phyloP scores from a whole-genome alignment of 2,329 filamentous ascomycete species.

The Bimuria novae-zelandiae region DNA sequence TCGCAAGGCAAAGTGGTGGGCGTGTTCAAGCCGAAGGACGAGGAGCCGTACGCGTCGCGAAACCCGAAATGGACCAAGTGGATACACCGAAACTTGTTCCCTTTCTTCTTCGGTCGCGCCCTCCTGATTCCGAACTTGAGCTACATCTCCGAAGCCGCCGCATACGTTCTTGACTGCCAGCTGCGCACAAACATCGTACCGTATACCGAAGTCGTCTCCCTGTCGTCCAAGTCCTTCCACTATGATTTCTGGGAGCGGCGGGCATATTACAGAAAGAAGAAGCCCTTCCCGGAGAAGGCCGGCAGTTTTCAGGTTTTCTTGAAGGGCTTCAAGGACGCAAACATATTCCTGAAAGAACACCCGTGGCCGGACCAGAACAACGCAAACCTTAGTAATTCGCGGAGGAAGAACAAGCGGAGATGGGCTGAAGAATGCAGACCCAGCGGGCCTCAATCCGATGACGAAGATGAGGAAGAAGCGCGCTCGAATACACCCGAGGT shows the following conservation, averaged over 20 bases:
- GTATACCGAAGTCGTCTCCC: conserved; percentile 91
- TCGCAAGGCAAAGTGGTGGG: conserved; percentile 91
- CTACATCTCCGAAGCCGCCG: conserved; percentile 96
- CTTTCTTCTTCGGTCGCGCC: conserved; percentile 93
- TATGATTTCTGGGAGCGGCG: conserved; percentile 97
- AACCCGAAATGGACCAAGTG: conserved; percentile 99
- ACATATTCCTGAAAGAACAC: conserved; percentile 90
- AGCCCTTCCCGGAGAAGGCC: conserved; percentile 82
- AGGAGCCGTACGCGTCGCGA: conserved; percentile 94
- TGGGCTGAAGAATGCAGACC: conserved; percentile 87
- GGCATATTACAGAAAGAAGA: conserved; percentile 85
- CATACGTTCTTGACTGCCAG: conserved; percentile 91
- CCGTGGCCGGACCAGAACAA: conserved; percentile 93
- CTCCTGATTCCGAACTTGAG: conserved; percentile 97
- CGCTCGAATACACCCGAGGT: conserved; percentile 41
- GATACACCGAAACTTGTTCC: conserved; percentile 97
- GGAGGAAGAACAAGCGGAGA: conserved; percentile 64
- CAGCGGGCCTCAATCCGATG: conserved; percentile 60
- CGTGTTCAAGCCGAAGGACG: conserved; percentile 98
- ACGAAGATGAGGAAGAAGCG: conserved; percentile 60
- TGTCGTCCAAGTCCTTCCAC: conserved; percentile 96
- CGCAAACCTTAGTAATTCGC: conserved; percentile 67
- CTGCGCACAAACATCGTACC: conserved; percentile 90
- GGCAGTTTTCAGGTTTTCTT: conserved; percentile 98
- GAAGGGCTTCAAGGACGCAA: conserved; percentile 96